Percentiles rank a stretch among this genome's conserved stretches.
These are phyloP conservation scores for Lathyrus tuberosus DNA, from an alignment of 306 rosid species.

Conservation along the genomic window DNA sequence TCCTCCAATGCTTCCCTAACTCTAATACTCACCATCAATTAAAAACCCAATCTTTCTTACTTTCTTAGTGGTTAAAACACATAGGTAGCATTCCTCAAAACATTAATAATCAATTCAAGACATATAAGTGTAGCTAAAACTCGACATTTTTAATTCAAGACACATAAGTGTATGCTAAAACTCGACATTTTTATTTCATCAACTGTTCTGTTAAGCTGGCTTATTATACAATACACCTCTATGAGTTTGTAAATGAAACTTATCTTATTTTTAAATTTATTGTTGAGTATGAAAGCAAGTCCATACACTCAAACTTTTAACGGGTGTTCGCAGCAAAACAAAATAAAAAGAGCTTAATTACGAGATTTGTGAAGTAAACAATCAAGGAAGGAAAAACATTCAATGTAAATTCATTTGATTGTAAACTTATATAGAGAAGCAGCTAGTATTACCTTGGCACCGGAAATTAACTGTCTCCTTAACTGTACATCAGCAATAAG, in stretches of 20 bases:
- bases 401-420: not conserved
- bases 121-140: no score
- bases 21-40: no score
- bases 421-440: not conserved
- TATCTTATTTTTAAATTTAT: not conserved
- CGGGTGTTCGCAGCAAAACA: not conserved
- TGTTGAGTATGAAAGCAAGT: no score
- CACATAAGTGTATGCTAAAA: not conserved
- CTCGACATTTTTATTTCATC: not conserved
- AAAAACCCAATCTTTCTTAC: no score
- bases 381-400: not conserved
- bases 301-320: constrained; percentile 1
- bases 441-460: constrained; percentile 68
- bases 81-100: no score
- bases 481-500: constrained; percentile 54
- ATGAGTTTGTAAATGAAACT: constrained; percentile 13
- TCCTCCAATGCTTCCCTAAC: no score
- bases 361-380: constrained; percentile 8
- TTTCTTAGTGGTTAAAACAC: no score
- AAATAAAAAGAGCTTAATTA: not conserved
- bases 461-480: constrained; percentile 73
- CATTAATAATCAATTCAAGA: no score
- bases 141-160: no score
- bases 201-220: no score
- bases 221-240: not conserved